Evolutionary conservation across 2,329 filamentous ascomycete species (phyloP).

Genomic region (Dothideomycetes sp.): DNA sequence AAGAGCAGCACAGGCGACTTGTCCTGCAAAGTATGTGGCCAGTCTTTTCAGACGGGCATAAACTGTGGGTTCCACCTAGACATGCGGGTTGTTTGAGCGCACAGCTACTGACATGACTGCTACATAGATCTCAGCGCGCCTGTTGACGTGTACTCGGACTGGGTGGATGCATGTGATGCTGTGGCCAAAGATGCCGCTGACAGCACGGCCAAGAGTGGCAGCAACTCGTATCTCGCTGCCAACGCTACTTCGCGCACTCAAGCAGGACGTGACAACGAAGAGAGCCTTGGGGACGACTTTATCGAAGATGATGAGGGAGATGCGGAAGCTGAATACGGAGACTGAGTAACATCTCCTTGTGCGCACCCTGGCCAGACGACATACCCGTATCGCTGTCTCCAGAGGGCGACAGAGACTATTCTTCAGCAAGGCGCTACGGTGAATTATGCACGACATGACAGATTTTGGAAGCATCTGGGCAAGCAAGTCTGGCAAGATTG

Average conservation of each 20-base stretch:
- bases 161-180: constrained; percentile 86
- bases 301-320: constrained; percentile 25
- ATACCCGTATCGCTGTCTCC: too few relatives aligned
- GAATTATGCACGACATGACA: too few relatives aligned
- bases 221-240: constrained; percentile 7
- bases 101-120: constrained; percentile 11
- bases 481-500: too few relatives aligned
- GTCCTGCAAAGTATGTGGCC: constrained; percentile 84
- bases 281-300: constrained; percentile 20
- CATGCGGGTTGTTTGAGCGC: neutral
- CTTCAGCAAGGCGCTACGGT: neutral
- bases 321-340: constrained; percentile 21
- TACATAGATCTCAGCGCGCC: constrained; percentile 68
- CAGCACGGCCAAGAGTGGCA: constrained; percentile 11
- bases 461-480: too few relatives aligned
- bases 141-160: constrained; percentile 95
- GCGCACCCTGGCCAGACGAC: neutral
- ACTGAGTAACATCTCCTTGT: constrained; percentile 9
- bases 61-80: constrained; percentile 57
- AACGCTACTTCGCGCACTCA: constrained; percentile 10
- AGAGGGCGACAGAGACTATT: too few relatives aligned
- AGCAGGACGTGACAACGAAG: constrained; percentile 12
- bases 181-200: constrained; percentile 48
- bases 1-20: constrained; percentile 78
- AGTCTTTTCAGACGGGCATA: constrained; percentile 84